These are phyloP conservation scores for Thelephora ganbajun DNA, from an alignment of 768 basidiomycete genomes.

Conservation along the genomic window DNA sequence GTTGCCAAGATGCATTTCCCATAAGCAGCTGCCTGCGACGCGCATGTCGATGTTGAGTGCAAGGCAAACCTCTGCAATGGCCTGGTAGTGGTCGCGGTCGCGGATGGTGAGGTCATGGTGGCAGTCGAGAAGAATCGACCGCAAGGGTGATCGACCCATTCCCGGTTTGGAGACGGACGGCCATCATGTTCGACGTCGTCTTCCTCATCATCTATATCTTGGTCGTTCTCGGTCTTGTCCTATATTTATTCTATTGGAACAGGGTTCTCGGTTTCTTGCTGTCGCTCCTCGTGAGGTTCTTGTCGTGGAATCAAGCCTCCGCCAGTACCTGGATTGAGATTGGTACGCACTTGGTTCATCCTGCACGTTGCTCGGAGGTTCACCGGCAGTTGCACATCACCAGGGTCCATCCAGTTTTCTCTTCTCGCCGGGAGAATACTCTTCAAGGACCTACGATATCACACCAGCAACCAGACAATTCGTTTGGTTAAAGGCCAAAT, in stretches of 20 bases:
- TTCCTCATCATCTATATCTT: constrained; percentile 53
- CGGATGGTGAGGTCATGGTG: constrained; percentile 13
- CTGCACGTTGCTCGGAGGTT: not conserved
- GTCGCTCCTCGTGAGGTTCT: constrained; percentile 48
- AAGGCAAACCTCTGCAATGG: constrained; percentile 56
- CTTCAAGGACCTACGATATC: constrained; percentile 77
- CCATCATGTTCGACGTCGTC: constrained; percentile 38
- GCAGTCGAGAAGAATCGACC: not conserved
- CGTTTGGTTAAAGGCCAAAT: constrained; percentile 74
- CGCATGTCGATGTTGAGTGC: constrained; percentile 60
- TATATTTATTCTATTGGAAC: constrained; percentile 90
- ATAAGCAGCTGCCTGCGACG: constrained; percentile 61
- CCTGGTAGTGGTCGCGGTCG: constrained; percentile 19
- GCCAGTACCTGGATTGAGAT: constrained; percentile 79
- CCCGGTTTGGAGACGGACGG: not conserved
- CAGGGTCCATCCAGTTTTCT: constrained; percentile 88
- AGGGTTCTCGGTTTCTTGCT: constrained; percentile 62
- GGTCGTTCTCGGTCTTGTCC: constrained; percentile 37
- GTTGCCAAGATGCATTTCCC: constrained; percentile 80
- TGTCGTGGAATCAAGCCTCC: constrained; percentile 65
- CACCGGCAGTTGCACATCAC: not conserved
- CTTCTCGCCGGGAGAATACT: constrained; percentile 77
- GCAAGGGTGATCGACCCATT: not conserved
- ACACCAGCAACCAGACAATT: constrained; percentile 86
- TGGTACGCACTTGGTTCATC: constrained; percentile 27